Evolutionary conservation across 2,329 filamentous ascomycete species (phyloP).

Genomic region (Cryoendolithus antarcticus): DNA sequence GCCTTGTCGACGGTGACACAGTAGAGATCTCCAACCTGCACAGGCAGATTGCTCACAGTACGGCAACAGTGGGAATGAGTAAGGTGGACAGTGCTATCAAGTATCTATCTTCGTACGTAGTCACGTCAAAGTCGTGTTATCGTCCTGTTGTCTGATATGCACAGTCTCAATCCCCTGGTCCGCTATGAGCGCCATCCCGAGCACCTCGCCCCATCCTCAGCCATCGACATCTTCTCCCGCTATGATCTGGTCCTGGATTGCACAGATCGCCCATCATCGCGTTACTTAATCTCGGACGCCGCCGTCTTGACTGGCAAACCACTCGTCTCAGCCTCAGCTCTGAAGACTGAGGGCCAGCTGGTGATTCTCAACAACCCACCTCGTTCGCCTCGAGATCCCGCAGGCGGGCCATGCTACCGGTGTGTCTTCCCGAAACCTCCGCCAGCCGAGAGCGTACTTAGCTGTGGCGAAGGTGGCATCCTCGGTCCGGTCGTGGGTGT

Average conservation of each 20-base stretch:
- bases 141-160: background rate
- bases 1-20: constrained; percentile 73
- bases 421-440: constrained; percentile 86
- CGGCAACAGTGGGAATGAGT: constrained; percentile 53
- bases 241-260: constrained; percentile 90
- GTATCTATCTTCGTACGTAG: constrained; percentile 32
- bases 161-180: constrained; percentile 60
- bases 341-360: constrained; percentile 80
- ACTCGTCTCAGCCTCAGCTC: constrained; percentile 77
- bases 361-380: constrained; percentile 78
- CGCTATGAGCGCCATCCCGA: constrained; percentile 49
- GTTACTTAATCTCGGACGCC: constrained; percentile 85
- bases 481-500: constrained; percentile 82
- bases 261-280: constrained; percentile 82
- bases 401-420: constrained; percentile 77
- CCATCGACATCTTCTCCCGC: constrained; percentile 48
- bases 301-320: constrained; percentile 70
- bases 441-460: constrained; percentile 67
- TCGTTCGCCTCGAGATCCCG: constrained; percentile 40
- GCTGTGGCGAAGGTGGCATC: constrained; percentile 87
- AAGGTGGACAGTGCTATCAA: constrained; percentile 64
- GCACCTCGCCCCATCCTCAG: constrained; percentile 58
- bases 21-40: constrained; percentile 89
- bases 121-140: background rate
- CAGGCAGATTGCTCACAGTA: constrained; percentile 74